Conservation (phyloP, 2,329 filamentous ascomycete genomes). For the Leptographium wingfieldii region DNA sequence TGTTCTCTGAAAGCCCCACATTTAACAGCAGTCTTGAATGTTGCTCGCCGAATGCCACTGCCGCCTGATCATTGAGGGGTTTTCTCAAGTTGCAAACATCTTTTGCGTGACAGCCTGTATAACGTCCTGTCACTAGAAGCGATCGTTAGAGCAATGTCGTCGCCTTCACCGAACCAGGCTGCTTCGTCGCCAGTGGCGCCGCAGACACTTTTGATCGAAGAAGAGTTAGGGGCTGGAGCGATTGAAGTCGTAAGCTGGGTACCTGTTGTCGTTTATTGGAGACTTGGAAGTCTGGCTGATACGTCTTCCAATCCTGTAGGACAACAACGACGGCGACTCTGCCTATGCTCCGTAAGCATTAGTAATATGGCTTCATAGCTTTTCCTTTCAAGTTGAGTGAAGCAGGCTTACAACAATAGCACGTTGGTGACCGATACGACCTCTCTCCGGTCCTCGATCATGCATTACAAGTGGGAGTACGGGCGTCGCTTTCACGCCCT, state of each 20-base stretch:
- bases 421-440: neutral
- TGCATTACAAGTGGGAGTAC: conserved; percentile 7
- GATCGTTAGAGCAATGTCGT: neutral
- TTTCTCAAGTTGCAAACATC: too few relatives aligned
- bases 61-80: too few relatives aligned
- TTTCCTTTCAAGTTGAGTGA: neutral
- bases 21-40: too few relatives aligned
- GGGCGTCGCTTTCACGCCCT: conserved; percentile 3
- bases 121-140: too few relatives aligned
- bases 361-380: neutral
- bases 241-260: neutral
- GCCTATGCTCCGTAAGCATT: neutral
- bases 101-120: too few relatives aligned
- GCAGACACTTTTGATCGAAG: neutral
- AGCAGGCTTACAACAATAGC: neutral
- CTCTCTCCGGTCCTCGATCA: conserved; percentile 4
- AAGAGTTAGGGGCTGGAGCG: neutral
- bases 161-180: neutral
- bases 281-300: too few relatives aligned
- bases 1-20: too few relatives aligned
- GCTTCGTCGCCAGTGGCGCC: neutral
- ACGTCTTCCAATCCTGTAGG: neutral
- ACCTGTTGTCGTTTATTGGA: neutral
- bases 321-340: neutral
- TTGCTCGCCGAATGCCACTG: too few relatives aligned